Base-by-base conservation (phyloP, 306 rosid species). In the Vigna unguiculata region DNA sequence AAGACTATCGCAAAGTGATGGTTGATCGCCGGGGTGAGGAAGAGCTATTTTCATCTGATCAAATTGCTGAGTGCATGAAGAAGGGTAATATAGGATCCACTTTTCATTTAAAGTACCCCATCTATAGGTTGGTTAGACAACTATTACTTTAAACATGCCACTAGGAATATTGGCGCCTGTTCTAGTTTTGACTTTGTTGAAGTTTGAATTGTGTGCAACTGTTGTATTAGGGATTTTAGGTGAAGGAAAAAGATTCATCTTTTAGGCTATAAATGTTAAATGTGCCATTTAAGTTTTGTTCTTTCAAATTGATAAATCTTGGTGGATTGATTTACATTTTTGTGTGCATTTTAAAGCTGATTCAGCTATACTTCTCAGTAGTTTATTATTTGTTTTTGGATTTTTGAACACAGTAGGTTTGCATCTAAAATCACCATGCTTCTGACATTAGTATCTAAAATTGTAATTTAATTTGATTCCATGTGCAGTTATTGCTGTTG, bases 11-110 rank as follows among this genome's bases (percentile, higher is more conserved):
- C 48, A 92, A 85, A 83, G 93, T 88, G 51, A 88, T 94, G 98
- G 96, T 91, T 74, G 96, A 94, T 71, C 89, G 98, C 64, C 88
- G 91, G 81, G 98, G 97, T 14, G 96, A 88, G 89, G 93, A 88
- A 75, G 98, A 95, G 60, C 93, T 79, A 48, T 94, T 94, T 80
- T 84, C 90, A 22, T 69, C 91, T 36, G 88, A 89, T 75, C 90
- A 90, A 78, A 92, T 92, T 68, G 78, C 47, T 9, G 86, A 89
- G 73, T 91, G 97, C 88, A 89, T 88, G 96, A 90, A 89, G 83
- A 92, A 88, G 88, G 98, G 98, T 94, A 71, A 41, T 48, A 43
- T n/a, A 11, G 72, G 67, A 34, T 47, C 41, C 57, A 53, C 54
- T 57, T 78, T 54, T 40, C 40, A 21, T n/a, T 75, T 28, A 7